Conservation (phyloP, 225 moss, liverwort and hornwort genomes). For the Pseudoscleropodium purum region DNA sequence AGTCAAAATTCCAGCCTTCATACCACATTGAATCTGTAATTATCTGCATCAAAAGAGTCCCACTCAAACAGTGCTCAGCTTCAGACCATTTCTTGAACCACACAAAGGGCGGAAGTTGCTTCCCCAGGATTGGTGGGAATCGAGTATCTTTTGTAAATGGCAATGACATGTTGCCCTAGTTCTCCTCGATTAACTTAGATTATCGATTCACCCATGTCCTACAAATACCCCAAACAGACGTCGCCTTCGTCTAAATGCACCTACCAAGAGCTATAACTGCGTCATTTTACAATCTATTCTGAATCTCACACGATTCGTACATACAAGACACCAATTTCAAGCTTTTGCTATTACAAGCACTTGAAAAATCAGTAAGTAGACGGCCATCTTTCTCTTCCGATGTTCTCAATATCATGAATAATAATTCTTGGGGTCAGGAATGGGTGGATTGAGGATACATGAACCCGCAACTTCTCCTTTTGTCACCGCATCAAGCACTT, state of each 20-base stretch:
- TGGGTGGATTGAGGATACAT: slow-evolving; percentile 45
- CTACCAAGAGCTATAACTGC: background rate
- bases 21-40: background rate
- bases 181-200: background rate
- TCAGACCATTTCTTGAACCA: background rate
- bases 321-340: background rate
- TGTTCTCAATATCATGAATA: background rate
- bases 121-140: background rate
- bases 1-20: background rate
- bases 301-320: background rate
- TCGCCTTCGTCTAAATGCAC: background rate
- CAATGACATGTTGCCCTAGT: background rate
- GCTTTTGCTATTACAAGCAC: background rate
- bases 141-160: background rate
- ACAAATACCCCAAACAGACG: background rate
- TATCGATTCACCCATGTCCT: background rate
- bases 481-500: slow-evolving; percentile 18
- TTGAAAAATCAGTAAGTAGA: background rate
- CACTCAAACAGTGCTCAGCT: background rate
- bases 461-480: slow-evolving; percentile 7
- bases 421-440: slow-evolving; percentile 37
- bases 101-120: background rate
- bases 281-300: background rate
- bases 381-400: background rate
- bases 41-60: too few relatives aligned